phyloP scores from a whole-genome alignment of 2,329 filamentous ascomycete genomes.

The Phoma herbarum region DNA sequence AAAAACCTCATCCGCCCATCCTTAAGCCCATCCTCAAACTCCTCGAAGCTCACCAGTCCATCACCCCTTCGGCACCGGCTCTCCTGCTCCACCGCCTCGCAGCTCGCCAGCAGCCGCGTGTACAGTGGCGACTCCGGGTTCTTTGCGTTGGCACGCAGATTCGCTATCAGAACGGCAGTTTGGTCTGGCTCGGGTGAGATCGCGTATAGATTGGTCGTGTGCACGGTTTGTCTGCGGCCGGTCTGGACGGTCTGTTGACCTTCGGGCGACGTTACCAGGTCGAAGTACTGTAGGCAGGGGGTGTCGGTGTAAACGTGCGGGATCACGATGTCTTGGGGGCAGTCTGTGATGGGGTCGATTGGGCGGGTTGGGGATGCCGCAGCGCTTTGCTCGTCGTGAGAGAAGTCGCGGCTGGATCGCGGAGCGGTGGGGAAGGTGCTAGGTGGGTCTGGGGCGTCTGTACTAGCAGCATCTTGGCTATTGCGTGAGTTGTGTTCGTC shows the following conservation, averaged over 20 bases:
- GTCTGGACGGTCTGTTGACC: constrained; percentile 7
- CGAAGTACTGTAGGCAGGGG: constrained; percentile 19
- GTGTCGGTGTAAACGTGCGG: constrained; percentile 27
- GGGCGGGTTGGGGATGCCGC: neutral
- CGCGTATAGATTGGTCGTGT: constrained; percentile 24
- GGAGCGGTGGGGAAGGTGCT: neutral
- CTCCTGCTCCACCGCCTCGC: constrained; percentile 73
- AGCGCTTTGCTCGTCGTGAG: neutral
- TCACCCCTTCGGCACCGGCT: constrained; percentile 77
- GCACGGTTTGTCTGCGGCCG: constrained; percentile 7
- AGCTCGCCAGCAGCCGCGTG: constrained; percentile 54
- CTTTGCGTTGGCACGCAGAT: constrained; percentile 33
- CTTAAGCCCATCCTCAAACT: constrained; percentile 80
- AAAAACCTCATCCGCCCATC: constrained; percentile 74
- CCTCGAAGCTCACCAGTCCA: constrained; percentile 77
- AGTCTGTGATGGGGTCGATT: neutral
- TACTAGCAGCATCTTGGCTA: neutral
- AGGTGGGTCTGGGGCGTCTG: neutral
- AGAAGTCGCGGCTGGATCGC: constrained; percentile 1
- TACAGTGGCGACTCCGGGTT: constrained; percentile 32
- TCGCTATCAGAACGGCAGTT: constrained; percentile 9
- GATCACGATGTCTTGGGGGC: constrained; percentile 3
- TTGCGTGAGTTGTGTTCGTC: neutral
- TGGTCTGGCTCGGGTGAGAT: constrained; percentile 17
- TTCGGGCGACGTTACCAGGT: neutral